Base-by-base conservation (phyloP, 1,284 basidiomycete genomes). In the Phellopilus nigrolimitatus region DNA sequence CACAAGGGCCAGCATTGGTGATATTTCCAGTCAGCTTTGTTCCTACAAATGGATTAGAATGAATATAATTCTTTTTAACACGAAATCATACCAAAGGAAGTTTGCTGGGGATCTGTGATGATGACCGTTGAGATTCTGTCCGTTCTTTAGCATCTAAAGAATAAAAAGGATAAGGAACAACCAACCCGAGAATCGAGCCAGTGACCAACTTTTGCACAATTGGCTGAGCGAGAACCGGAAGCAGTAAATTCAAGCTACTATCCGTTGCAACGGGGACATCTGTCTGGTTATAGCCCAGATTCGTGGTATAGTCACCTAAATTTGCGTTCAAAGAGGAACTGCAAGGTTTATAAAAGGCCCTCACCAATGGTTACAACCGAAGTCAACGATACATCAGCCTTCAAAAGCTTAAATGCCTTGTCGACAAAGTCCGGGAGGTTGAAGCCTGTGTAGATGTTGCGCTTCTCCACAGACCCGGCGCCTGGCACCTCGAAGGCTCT, bases 201-300 rank as follows among this genome's bases (percentile, higher is more conserved):
- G 75, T 72, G 36, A 91, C 83, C 55, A 91, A 78, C 58, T 79
- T 81, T 65, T 91, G 84, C n/a, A 90, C 88, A 54, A 91, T 88
- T 2, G 88, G 88, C 53, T 78, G 73, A 1, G 88, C 87, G 46
- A 91, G 74, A 40, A 86, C 65, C 6, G 87, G 88, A 6, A 91
- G 70, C 43, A 91, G 76, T 44, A 82, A 63, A 61, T 86, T 71
- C 50, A 88, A 68, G 48, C 72, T 80, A 10, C 74, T 64, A 61
- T 86, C 88, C 1, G 84, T 88, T 28, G 66, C 62, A 21, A 82
- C 82, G 2, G 79, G 73, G 21, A 90, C 74, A 44, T 67, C 62
- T 27, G 59, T 58, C 62, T 91, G 88, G 4, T 73, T 74, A 61
- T 86, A 88, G 24, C 75, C 68, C 50, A 91, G 64, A 12, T 73